Base-by-base conservation (phyloP, 2,329 filamentous ascomycete species). In the Simplicillium sp. region DNA sequence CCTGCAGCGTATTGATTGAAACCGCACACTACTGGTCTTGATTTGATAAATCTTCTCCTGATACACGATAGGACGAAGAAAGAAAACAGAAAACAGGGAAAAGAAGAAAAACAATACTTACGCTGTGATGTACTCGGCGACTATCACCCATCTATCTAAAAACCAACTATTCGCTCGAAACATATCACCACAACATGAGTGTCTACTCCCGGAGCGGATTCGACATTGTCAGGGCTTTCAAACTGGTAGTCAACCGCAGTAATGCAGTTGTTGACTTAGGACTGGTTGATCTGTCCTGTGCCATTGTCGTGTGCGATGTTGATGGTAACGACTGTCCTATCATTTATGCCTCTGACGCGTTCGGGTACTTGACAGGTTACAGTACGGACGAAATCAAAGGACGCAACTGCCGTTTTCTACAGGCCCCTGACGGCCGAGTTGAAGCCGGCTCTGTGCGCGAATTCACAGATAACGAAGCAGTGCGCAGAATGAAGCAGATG, bases 261-360 rank as follows among this genome's bases (percentile, higher is more conserved):
- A 82, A 89, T 45, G 84, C 88, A 1, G 80, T 88, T 54, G 89
- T 96, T 43, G 83, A 92, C 47, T 85, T 97, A 31, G 90, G 89
- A 11, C 84, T 87, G 2, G 89, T 97, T 16, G 90, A 97, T 58
- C 75, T 96, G 65, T 95, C 90, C 1, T 97, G 90, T 59, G 88
- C 90, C 2, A 96, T 97, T 59, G 87, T 95, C 28, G 87, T 96
- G 11, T 95, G 88, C 59, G 88, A 96, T 60, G 78, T 88, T 14
- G 80, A 80, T 14, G 77, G 83, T 62, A 82, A 89, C 50, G 90
- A 96, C 61, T 82, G 83, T 44, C 90, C 90, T 1, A 96, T 97
- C 48, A 82, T 96, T 18, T 96, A 96, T 57, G 89, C 89, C 43
- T 96, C 90, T 1, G 87, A 95, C 48, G 92, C 92, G 50, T 96